Conservation (phyloP, 2,329 filamentous ascomycete genomes). For the Incumbomyces lentus region DNA sequence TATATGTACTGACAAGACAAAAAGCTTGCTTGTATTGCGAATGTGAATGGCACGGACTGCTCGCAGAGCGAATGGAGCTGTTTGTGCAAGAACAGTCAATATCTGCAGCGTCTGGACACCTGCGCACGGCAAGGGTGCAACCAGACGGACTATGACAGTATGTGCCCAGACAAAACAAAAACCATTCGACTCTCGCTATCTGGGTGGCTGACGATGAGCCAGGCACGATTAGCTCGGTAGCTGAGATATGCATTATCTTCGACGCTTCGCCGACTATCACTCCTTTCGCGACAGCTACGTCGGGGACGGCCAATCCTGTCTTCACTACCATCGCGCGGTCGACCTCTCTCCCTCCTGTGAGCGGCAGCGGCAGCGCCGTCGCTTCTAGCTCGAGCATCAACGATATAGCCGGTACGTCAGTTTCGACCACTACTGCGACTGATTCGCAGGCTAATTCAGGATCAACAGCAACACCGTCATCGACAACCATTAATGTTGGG, state of each 20-base stretch:
- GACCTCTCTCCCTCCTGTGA: conserved; percentile 1
- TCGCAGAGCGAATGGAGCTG: conserved; percentile 18
- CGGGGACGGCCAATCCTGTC: conserved; percentile 11
- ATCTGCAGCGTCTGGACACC: conserved; percentile 15
- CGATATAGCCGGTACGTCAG: conserved; percentile 3
- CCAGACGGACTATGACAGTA: conserved; percentile 16
- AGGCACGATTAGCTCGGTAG: conserved; percentile 14
- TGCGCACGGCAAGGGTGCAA: conserved; percentile 16
- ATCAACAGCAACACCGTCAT: not conserved
- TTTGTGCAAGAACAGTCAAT: conserved; percentile 16
- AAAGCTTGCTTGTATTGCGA: conserved; percentile 16
- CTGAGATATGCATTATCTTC: conserved; percentile 17
- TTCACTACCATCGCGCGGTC: conserved; percentile 13
- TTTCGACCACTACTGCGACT: not conserved
- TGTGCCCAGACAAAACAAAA: too few species aligned
- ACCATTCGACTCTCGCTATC: not conserved
- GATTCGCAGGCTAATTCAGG: not conserved
- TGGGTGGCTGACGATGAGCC: not conserved
- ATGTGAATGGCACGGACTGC: conserved; percentile 17
- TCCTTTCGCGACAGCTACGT: conserved; percentile 15
- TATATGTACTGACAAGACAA: too few species aligned
- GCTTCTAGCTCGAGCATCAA: conserved; percentile 1
- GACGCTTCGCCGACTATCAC: conserved; percentile 12
- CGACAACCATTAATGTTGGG: not conserved
- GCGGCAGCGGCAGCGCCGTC: not conserved